Conservation (phyloP, 495 filamentous ascomycete species). For the Penicillium daleae region DNA sequence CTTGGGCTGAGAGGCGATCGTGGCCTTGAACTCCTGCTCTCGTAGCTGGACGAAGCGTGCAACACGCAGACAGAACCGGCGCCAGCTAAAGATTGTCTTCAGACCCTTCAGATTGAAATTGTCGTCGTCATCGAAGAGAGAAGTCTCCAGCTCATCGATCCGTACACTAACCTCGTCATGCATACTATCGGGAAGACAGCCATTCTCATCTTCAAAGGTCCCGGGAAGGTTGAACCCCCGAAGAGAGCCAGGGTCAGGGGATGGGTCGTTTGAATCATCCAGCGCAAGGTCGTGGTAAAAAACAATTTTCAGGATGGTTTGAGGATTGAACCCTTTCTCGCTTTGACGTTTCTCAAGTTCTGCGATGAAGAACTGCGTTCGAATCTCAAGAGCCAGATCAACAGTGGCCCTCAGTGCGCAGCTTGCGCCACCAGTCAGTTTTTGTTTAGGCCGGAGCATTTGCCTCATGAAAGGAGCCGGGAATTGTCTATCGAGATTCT, state of each 20-base stretch:
- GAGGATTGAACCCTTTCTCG: slow-evolving; percentile 33
- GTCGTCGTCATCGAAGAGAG: slow-evolving; percentile 28
- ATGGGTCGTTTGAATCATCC: slow-evolving; percentile 17
- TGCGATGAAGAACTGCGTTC: slow-evolving; percentile 43
- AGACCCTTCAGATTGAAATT: slow-evolving; percentile 30
- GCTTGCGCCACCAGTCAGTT: slow-evolving; percentile 31
- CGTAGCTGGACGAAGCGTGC: slow-evolving; percentile 41
- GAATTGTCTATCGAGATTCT: slow-evolving; percentile 36
- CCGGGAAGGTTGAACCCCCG: slow-evolving; percentile 39
- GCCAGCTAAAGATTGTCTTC: slow-evolving; percentile 36
- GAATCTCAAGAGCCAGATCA: slow-evolving; percentile 44
- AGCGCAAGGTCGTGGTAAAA: slow-evolving; percentile 34
- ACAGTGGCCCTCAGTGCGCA: slow-evolving; percentile 34
- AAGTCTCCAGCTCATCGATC: slow-evolving; percentile 35
- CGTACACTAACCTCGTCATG: slow-evolving; percentile 38
- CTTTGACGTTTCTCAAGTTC: slow-evolving; percentile 35
- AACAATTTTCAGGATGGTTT: slow-evolving; percentile 26
- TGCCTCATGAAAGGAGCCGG: slow-evolving; percentile 40
- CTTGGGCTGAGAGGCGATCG: background rate
- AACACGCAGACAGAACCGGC: slow-evolving; percentile 33
- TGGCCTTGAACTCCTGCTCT: slow-evolving; percentile 35
- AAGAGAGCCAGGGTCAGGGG: slow-evolving; percentile 24
- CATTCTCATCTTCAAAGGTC: slow-evolving; percentile 33
- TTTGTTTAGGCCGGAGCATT: slow-evolving; percentile 14
- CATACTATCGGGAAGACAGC: slow-evolving; percentile 38